Evolutionary conservation across 1,139 yeast species (phyloP).

Genomic region (Scheffersomyces parashehatae): DNA sequence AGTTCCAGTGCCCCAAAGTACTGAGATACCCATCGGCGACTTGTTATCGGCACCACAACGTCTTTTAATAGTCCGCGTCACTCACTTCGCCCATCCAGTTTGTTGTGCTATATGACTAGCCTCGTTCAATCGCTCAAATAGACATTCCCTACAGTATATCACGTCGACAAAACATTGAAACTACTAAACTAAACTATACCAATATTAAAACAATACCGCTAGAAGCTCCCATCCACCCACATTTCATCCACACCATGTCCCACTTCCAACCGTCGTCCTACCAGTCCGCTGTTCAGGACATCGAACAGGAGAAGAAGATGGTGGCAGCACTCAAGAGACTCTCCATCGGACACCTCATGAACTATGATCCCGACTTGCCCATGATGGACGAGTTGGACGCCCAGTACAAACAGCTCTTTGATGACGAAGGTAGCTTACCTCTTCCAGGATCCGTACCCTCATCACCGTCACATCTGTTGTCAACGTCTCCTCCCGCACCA

Average conservation of each 20-base stretch:
- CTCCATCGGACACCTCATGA: slow-evolving; percentile 55
- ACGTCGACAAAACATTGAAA: neutral
- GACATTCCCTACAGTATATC: neutral
- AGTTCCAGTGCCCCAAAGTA: no score
- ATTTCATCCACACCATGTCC: no score
- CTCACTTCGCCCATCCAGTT: no score
- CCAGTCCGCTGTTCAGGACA: slow-evolving; percentile 48
- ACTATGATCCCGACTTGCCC: slow-evolving; percentile 59
- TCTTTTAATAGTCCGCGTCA: no score
- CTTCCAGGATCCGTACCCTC: neutral
- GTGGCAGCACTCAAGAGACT: slow-evolving; percentile 59
- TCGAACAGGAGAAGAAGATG: slow-evolving; percentile 58
- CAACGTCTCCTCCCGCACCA: neutral
- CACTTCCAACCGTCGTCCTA: slow-evolving; percentile 11
- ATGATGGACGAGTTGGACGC: slow-evolving; percentile 35
- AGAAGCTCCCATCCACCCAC: slow-evolving; percentile 2
- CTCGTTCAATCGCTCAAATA: no score
- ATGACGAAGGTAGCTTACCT: neutral
- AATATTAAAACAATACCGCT: slow-evolving; percentile 1
- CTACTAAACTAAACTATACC: neutral
- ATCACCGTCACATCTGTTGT: neutral
- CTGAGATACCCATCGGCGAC: no score
- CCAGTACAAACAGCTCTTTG: neutral
- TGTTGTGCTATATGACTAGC: no score
- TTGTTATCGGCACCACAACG: no score